Evolutionary conservation across 805 yeast genomes (phyloP).

Genomic region (Cyberlindnera lachancei): DNA sequence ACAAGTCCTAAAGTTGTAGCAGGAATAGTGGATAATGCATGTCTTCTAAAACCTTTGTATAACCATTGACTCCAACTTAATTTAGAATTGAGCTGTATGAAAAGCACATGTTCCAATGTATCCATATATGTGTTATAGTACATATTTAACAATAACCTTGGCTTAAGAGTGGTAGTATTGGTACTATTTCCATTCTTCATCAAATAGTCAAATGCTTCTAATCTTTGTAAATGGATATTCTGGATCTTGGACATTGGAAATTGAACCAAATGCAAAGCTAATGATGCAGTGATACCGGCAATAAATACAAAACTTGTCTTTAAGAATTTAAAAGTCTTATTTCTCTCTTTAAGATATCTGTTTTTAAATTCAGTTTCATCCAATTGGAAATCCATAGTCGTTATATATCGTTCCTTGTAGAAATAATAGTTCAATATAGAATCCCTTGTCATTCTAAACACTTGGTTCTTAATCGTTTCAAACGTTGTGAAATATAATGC

Average conservation of each 20-base stretch:
- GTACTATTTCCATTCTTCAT: constrained; percentile 21
- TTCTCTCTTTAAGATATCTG: constrained; percentile 21
- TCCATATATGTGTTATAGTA: constrained; percentile 74
- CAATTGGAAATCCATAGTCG: constrained; percentile 20
- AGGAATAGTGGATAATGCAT: constrained; percentile 72
- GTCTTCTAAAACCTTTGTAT: constrained; percentile 70
- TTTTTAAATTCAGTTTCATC: constrained; percentile 18
- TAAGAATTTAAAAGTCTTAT: constrained; percentile 37
- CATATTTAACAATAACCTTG: constrained; percentile 24
- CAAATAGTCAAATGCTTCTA: constrained; percentile 71
- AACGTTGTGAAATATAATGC: constrained; percentile 78
- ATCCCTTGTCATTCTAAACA: constrained; percentile 40
- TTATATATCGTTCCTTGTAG: constrained; percentile 29
- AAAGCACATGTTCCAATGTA: constrained; percentile 54
- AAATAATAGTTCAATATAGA: constrained; percentile 36
- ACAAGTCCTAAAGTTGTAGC: constrained; percentile 83
- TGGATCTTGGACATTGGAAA: constrained; percentile 80
- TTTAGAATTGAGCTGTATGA: constrained; percentile 46
- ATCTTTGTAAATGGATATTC: constrained; percentile 65
- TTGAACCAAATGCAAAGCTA: constrained; percentile 67
- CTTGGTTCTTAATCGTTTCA: constrained; percentile 69
- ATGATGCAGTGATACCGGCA: constrained; percentile 87
- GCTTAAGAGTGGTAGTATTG: too few species aligned
- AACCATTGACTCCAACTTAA: constrained; percentile 56
- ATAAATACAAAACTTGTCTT: constrained; percentile 62